A percentile compares a stretch with the other conserved stretches of the same genome.
Evolutionary conservation across 2,329 filamentous ascomycete genomes (phyloP).

Genomic region (Botryotinia calthae): DNA sequence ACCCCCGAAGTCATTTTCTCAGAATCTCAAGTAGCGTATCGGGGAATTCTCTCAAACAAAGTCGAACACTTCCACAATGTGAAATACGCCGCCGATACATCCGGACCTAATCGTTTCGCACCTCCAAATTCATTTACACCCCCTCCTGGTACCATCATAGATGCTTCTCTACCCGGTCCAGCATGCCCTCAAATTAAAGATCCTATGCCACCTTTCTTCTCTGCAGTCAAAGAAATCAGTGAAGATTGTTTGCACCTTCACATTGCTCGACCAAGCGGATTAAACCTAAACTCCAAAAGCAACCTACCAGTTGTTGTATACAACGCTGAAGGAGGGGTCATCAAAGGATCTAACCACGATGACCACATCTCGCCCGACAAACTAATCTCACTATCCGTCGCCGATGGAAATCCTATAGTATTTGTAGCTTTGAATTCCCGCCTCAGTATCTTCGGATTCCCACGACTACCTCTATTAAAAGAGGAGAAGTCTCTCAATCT

Average conservation of each 20-base stretch:
- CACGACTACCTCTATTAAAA: slow-evolving; percentile 4
- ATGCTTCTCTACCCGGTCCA: slow-evolving; percentile 6
- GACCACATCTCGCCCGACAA: background rate
- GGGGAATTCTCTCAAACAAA: background rate
- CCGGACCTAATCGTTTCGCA: slow-evolving; percentile 2
- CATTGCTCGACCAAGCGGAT: slow-evolving; percentile 1
- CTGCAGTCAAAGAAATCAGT: slow-evolving; percentile 4
- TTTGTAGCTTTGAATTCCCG: slow-evolving; percentile 18
- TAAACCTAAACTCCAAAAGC: background rate
- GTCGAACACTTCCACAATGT: slow-evolving; percentile 18
- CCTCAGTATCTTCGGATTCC: slow-evolving; percentile 19
- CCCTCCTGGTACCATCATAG: background rate
- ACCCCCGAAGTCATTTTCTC: background rate
- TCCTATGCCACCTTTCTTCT: slow-evolving; percentile 18
- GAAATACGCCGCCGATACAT: slow-evolving; percentile 18
- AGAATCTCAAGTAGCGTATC: background rate
- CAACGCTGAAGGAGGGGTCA: slow-evolving; percentile 11
- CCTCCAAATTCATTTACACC: slow-evolving; percentile 13
- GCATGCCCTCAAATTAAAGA: slow-evolving; percentile 18
- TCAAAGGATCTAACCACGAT: slow-evolving; percentile 12
- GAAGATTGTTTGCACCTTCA: slow-evolving; percentile 18
- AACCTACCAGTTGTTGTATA: slow-evolving; percentile 20
- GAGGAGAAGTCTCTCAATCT: slow-evolving; percentile 16
- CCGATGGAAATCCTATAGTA: slow-evolving; percentile 14
- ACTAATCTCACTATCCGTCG: background rate